Conservation (phyloP, 352 stramenopile species). For the Pythium utonaiense region DNA sequence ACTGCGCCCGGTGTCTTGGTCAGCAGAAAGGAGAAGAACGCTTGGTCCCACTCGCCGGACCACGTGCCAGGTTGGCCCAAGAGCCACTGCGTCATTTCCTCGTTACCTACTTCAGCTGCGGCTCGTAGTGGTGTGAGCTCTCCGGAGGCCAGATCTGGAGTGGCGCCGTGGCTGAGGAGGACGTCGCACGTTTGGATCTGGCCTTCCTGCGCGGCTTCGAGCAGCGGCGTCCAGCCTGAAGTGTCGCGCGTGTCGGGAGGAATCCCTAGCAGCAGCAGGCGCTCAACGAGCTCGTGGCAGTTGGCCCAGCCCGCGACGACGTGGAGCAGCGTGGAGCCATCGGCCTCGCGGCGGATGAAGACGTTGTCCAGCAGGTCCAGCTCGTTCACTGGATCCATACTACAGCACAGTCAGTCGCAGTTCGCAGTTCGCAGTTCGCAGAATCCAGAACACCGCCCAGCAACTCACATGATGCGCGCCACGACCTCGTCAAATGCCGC, state of each 20-base stretch:
- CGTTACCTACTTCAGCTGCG: conserved; percentile 48
- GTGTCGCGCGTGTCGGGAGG: conserved; percentile 34
- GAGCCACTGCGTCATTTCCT: conserved; percentile 50
- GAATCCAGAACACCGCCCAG: not conserved
- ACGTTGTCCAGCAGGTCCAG: conserved; percentile 27
- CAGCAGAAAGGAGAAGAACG: conserved; percentile 54
- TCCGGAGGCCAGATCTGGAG: conserved; percentile 30
- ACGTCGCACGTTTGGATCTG: conserved; percentile 47
- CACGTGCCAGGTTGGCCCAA: conserved; percentile 35
- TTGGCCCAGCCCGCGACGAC: conserved; percentile 51
- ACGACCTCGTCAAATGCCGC: conserved; percentile 44
- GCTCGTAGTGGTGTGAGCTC: conserved; percentile 49
- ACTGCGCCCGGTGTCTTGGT: conserved; percentile 43
- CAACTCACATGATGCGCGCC: conserved; percentile 47
- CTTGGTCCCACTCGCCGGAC: conserved; percentile 36
- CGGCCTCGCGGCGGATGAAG: conserved; percentile 31
- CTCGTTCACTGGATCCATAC: conserved; percentile 36
- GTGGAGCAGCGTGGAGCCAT: conserved; percentile 56
- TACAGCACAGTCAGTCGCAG: conserved; percentile 11
- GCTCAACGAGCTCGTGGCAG: conserved; percentile 44
- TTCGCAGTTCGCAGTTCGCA: not conserved
- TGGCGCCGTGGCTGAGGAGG: conserved; percentile 40
- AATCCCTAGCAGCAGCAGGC: conserved; percentile 38
- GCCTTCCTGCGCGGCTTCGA: conserved; percentile 58
- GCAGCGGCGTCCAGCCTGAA: conserved; percentile 53